A percentile compares a stretch with the other conserved stretches of the same genome.
These are phyloP conservation scores for Cadophora sp. DNA, from an alignment of 2,329 filamentous ascomycete species.

Conservation along the genomic window DNA sequence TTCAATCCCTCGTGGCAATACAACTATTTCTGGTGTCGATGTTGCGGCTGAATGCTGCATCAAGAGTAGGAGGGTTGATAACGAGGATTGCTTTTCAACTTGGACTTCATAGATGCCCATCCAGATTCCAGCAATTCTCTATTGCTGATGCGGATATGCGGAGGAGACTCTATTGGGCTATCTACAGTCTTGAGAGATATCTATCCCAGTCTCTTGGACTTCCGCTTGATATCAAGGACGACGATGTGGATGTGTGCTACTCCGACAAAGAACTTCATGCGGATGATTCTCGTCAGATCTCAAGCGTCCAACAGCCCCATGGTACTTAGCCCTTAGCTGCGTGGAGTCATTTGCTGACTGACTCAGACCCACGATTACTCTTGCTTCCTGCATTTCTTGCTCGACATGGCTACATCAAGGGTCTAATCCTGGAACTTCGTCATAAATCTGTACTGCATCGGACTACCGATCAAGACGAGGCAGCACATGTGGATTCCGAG, in stretches of 20 bases:
- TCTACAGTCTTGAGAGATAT: slow-evolving; percentile 62
- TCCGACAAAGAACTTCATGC: slow-evolving; percentile 47
- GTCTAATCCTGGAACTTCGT: slow-evolving; percentile 54
- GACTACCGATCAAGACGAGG: slow-evolving; percentile 48
- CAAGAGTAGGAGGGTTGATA: slow-evolving; percentile 60
- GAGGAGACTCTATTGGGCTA: slow-evolving; percentile 62
- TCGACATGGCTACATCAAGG: slow-evolving; percentile 52
- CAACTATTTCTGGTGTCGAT: slow-evolving; percentile 63
- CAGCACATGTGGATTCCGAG: slow-evolving; percentile 50
- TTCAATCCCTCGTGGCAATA: slow-evolving; percentile 59
- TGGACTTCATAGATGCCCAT: slow-evolving; percentile 64
- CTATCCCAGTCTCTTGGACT: slow-evolving; percentile 63
- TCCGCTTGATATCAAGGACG: slow-evolving; percentile 60
- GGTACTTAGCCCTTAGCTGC: neutral
- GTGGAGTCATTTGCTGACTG: slow-evolving; percentile 19
- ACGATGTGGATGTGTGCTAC: slow-evolving; percentile 65
- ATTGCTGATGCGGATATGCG: slow-evolving; percentile 54
- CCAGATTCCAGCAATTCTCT: slow-evolving; percentile 58
- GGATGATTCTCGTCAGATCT: neutral
- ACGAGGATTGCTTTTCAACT: slow-evolving; percentile 62
- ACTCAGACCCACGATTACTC: slow-evolving; percentile 34
- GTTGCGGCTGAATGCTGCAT: slow-evolving; percentile 62
- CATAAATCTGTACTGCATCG: slow-evolving; percentile 53
- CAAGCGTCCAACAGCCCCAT: neutral
- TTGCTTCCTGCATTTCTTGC: slow-evolving; percentile 47